Base-by-base conservation (phyloP, 441 rosid species). In the Adansonia madagascariensis region DNA sequence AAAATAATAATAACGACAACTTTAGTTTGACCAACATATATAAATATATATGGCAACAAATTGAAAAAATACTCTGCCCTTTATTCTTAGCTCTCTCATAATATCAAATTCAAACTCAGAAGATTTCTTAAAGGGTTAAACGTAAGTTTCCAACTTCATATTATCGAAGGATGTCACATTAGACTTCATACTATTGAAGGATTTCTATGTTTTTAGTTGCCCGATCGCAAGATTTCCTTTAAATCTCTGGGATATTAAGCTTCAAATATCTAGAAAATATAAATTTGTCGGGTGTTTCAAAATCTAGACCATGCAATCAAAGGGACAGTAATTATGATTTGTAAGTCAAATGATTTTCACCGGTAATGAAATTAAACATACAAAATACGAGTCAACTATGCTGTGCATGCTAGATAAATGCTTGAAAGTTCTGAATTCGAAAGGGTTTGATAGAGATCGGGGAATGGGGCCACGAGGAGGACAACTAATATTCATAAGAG, bases 21-120 rank as follows among this genome's bases (percentile, higher is more conserved):
- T 53, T 52, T 61, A 41, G 62, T 74, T 74, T 74, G 78, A 74
- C 70, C 39, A 44, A 31, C 61, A 46, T 31, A 39, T 39, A 39
- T 39, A 39, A 0, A 27, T 27, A 27, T 27, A 27, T 27, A 27
- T 39, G 43, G 43, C 4, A 39, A 39, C 27, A 56, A 56, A 56
- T 24, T 11, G 31, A 56, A 56, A 55, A 55, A 52, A 14, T 14
- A 49, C 14, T 47, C 52, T 47, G 50, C 50, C 14, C 14, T 63
- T 63, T 7, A 8, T 15, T 17, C 70, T 9, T 43, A 8, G 52
- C 8, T 66, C 71, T 18, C 8, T 14, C 67, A 35, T 22, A 43
- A 31, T 62, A n/a, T 31, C 67, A 14, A 62, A 31, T 7, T 62
- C 10, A 61, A 14, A 62, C 31, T 57, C 62, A 20, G 62, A 57